Conservation (phyloP, 1,139 yeast species). For the Pichia sp. region DNA sequence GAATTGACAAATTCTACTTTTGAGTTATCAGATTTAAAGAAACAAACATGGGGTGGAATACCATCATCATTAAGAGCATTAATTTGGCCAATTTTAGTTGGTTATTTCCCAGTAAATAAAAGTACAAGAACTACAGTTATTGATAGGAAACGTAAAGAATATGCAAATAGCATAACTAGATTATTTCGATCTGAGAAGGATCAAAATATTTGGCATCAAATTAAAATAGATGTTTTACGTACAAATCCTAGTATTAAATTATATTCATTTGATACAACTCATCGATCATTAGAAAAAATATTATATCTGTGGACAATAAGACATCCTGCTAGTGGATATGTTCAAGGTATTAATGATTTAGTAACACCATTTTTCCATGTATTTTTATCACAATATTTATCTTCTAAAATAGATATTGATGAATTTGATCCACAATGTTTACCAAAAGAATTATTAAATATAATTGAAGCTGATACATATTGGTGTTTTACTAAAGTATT, state of each 20-base stretch:
- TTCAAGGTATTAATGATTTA: constrained; percentile 96
- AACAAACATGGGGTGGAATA: constrained; percentile 90
- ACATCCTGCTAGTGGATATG: constrained; percentile 97
- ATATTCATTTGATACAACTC: constrained; percentile 65
- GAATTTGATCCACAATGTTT: constrained; percentile 58
- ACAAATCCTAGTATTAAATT: constrained; percentile 82
- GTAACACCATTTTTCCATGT: constrained; percentile 93
- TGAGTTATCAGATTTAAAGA: constrained; percentile 60
- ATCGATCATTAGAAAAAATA: constrained; percentile 70
- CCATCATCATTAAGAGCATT: constrained; percentile 77
- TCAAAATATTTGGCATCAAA: constrained; percentile 89
- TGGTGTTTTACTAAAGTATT: constrained; percentile 90
- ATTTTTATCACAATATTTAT: constrained; percentile 63
- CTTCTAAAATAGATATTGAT: constrained; percentile 38
- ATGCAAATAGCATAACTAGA: constrained; percentile 60
- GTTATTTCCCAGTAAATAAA: constrained; percentile 83
- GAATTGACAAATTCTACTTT: constrained; percentile 58
- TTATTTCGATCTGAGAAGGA: constrained; percentile 57
- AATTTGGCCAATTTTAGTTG: constrained; percentile 84
- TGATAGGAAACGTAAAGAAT: constrained; percentile 79
- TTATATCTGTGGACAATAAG: constrained; percentile 93
- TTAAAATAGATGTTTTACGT: constrained; percentile 89
- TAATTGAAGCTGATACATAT: constrained; percentile 88
- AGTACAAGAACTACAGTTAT: constrained; percentile 66
- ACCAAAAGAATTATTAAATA: constrained; percentile 48